Conservation (phyloP, 106 monocot species). For the Platanthera zijinensis region DNA sequence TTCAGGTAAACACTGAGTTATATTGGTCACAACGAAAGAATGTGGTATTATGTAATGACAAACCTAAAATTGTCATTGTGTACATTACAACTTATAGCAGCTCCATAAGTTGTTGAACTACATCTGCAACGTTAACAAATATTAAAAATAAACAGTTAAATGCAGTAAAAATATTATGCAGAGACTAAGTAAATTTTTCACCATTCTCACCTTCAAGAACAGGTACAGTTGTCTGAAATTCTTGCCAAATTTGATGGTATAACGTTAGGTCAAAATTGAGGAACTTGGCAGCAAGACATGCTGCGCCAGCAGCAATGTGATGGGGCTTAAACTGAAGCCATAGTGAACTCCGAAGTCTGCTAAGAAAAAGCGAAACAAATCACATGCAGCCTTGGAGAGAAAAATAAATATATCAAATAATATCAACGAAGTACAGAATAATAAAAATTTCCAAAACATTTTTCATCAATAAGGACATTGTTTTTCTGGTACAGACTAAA, state of each 20-base stretch:
- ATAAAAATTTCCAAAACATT: conserved; percentile 16
- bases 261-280: conserved; percentile 60
- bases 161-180: not conserved
- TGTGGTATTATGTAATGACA: conserved; percentile 2
- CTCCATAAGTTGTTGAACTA: conserved; percentile 73
- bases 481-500: not conserved
- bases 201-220: conserved; percentile 53
- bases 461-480: conserved; percentile 3
- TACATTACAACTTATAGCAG: conserved; percentile 18
- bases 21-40: not conserved
- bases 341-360: conserved; percentile 55
- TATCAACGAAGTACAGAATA: not conserved
- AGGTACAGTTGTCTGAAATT: conserved; percentile 57
- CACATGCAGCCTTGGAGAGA: not conserved
- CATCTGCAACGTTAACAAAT: conserved; percentile 44
- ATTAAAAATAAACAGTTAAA: not conserved
- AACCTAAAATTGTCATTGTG: not conserved
- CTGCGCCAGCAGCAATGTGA: conserved; percentile 74
- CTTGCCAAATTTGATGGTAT: conserved; percentile 53
- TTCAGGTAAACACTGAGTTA: no score
- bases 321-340: conserved; percentile 82
- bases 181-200: not conserved
- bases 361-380: conserved; percentile 3
- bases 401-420: not conserved
- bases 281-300: conserved; percentile 48